These are phyloP conservation scores for Bassia scoparia DNA, from an alignment of 148 eudicot species.

Conservation along the genomic window DNA sequence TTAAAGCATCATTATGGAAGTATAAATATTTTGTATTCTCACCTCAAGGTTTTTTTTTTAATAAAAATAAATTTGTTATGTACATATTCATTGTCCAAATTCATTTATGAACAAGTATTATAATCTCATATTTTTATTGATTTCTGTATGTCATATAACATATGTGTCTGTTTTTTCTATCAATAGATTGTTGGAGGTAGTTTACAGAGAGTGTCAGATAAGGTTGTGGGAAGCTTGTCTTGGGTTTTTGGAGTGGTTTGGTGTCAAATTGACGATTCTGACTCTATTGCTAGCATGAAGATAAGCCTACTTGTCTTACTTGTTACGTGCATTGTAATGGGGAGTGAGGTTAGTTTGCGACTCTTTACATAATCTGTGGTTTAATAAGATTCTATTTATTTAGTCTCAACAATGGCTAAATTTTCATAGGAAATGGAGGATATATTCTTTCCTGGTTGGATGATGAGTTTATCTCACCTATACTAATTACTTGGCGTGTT, in stretches of 20 bases:
- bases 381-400: neutral
- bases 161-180: slow-evolving; percentile 17
- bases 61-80: no score
- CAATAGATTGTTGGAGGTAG: slow-evolving; percentile 87
- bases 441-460: no score
- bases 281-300: slow-evolving; percentile 93
- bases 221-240: slow-evolving; percentile 78
- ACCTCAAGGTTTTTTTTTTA: no score
- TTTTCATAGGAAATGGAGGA: no score
- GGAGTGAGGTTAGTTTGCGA: slow-evolving; percentile 77
- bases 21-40: no score
- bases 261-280: slow-evolving; percentile 93
- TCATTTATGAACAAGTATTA: neutral
- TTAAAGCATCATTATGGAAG: no score
- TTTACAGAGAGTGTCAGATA: slow-evolving; percentile 99
- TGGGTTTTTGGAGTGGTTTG: slow-evolving; percentile 98
- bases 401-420: no score
- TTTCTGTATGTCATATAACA: neutral
- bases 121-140: neutral
- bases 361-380: slow-evolving; percentile 13
- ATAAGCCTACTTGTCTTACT: slow-evolving; percentile 84
- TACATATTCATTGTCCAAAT: no score
- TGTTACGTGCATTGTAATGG: slow-evolving; percentile 87
- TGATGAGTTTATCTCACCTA: no score
- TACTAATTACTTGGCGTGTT: no score